Evolutionary conservation across 2,329 filamentous ascomycete genomes (phyloP), one percentile per base, ranked within the genome.

Genomic region (Neonectria sp.): DNA sequence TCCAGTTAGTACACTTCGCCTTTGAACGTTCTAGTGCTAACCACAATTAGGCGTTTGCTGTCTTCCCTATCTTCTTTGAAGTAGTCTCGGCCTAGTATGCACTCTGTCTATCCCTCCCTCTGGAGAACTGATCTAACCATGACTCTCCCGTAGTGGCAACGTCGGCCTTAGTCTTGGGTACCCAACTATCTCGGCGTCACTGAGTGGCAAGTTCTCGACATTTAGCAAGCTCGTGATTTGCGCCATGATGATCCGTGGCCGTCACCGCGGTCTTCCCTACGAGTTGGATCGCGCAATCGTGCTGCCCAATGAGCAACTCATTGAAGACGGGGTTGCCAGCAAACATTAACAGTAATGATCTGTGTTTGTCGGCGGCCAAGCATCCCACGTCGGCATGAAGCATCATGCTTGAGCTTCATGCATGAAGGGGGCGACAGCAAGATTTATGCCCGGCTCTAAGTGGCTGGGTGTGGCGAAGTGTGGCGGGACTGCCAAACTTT

Each of bases 141-240:
- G 43, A 8, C 3, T 17, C 7, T 61, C 15, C 17, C 6, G 1
- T 40, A 81, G 79, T 40, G 78, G 74, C 53, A 31, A 80, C 43
- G 79, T 82, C 21, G 80, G 80, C 4, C 67, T 82, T 4, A 78
- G 75, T 55, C 73, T 82, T 1, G 78, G 80, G 6, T 72, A 79
- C 40, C 78, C 79, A 0, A 70, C 61, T 9, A 74, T 77, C 11
- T 55, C 60, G 15, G 70, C 74, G 1, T 79, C 79, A 0, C 73
- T 81, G 21, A 75, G 73, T 37, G 75, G 75, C 15, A 48, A 75
- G 37, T 79, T 80, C 15, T 70, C 69, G 0, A 76, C 70, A 0
- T 78, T 79, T 31, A 76, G 79, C 63, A 82, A 82, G 61, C 62
- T 82, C 1, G 70, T 81, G 37, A 74, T 81, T 17, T 80, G 78